Conservation (phyloP, 2,329 filamentous ascomycete species). For the Phyllosticta citrichinensis region DNA sequence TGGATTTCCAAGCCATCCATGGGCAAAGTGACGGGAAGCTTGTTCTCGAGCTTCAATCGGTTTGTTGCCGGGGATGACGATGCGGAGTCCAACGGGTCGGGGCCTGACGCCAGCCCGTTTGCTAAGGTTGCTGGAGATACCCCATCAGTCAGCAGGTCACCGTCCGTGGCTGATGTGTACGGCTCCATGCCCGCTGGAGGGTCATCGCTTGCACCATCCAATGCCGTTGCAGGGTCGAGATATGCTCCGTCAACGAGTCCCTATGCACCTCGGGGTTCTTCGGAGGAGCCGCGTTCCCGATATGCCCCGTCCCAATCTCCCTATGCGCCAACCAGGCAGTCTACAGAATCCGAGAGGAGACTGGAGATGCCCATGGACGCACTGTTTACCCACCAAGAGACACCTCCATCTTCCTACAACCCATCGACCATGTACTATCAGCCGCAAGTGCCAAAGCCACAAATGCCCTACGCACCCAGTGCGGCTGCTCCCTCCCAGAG, state of each 20-base stretch:
- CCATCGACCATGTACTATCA: background rate
- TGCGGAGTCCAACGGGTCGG: slow-evolving; percentile 46
- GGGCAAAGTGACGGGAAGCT: slow-evolving; percentile 84
- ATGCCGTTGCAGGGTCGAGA: slow-evolving; percentile 24
- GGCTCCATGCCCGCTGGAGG: slow-evolving; percentile 41
- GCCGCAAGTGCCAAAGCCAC: background rate
- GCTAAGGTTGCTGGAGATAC: slow-evolving; percentile 63
- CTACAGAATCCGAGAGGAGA: slow-evolving; percentile 27
- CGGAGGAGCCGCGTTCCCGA: slow-evolving; percentile 40
- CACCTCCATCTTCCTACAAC: slow-evolving; percentile 15
- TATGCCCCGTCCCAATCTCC: slow-evolving; percentile 27
- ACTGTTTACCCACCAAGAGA: slow-evolving; percentile 18
- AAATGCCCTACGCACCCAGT: slow-evolving; percentile 2
- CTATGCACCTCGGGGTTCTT: slow-evolving; percentile 40
- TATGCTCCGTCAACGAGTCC: slow-evolving; percentile 26
- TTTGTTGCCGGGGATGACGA: slow-evolving; percentile 92
- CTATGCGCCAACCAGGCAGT: slow-evolving; percentile 17
- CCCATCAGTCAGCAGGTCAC: slow-evolving; percentile 44
- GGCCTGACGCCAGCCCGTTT: slow-evolving; percentile 63
- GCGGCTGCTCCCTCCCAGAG: background rate
- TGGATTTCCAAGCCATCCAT: slow-evolving; percentile 95
- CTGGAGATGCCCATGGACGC: slow-evolving; percentile 10
- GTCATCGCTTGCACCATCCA: slow-evolving; percentile 27
- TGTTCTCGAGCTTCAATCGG: slow-evolving; percentile 90
- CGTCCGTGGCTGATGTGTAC: slow-evolving; percentile 64